Base-by-base conservation (phyloP, 805 yeast genomes). In the Lipomyces yamanashiensis region DNA sequence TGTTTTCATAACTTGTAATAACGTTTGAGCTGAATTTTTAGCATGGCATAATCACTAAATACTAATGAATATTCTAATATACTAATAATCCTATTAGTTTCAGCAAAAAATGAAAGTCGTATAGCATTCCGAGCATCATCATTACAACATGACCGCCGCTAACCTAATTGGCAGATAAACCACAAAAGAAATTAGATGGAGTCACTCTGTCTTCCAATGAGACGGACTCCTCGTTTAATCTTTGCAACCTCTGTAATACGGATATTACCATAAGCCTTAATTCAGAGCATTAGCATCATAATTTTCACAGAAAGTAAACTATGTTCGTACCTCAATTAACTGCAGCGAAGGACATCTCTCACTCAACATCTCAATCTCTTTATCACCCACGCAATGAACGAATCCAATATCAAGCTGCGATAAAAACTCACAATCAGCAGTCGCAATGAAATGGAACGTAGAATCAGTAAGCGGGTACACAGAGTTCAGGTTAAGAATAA, bases 371-470 rank as follows among this genome's bases (percentile, higher is more conserved):
- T 82, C 83, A n/a, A 92, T 74, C 0, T 85, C 82, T 19, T 80
- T 82, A 74, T 93, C 90, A 72, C 91, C 91, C 12, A 90, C 82
- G 21, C 85, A 79, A 45, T 96, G 79, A 2, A 91, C 89, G 75
- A 93, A 93, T 0, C 98, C 96, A 13, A 86, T 72, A 74, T 93
- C 95, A 17, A 90, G 70, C 40, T 84, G 81, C 0, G 90, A 85
- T 49, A 93, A 76, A 36, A 86, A 81, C 1, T 66, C 92, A 89
- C 50, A 85, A 78, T 13, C 73, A 64, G 19, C 63, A 7, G 65
- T 21, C 8, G 70, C 70, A 13, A 77, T 57, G 15, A 62, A 47
- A 23, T 67, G 69, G 37, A 75, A 58, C 13, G 74, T 55, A 5
- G 78, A 77, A 15, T 80, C 77, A 0, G 89, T 79, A 0, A 93